Conservation (phyloP, 129 eudicot species). For the Chrysanthemum seticuspe region DNA sequence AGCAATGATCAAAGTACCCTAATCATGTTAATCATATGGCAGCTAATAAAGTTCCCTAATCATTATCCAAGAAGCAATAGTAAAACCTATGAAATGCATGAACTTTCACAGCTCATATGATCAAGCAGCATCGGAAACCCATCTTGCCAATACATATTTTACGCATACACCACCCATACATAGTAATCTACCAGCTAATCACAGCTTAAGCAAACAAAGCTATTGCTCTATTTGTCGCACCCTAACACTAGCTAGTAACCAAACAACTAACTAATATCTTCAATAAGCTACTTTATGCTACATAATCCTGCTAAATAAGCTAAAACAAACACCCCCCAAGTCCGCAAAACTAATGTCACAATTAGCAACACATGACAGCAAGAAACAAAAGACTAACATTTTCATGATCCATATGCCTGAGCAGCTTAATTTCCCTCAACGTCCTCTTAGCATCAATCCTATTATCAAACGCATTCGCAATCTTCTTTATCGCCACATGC, state of each 20-base stretch:
- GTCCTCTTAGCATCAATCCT: constrained; percentile 85
- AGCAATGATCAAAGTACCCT: constrained; percentile 14
- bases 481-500: constrained; percentile 88
- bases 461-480: constrained; percentile 79
- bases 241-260: constrained; percentile 10
- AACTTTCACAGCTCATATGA: constrained; percentile 33
- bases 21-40: constrained; percentile 37
- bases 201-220: background rate
- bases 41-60: constrained; percentile 32
- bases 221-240: background rate
- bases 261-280: background rate
- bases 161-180: background rate
- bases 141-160: constrained; percentile 6
- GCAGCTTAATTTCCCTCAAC: constrained; percentile 84
- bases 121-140: constrained; percentile 19
- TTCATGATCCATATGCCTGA: constrained; percentile 89
- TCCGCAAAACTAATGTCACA: background rate
- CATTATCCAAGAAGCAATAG: constrained; percentile 16
- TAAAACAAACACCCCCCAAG: background rate
- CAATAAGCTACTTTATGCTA: background rate
- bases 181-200: background rate
- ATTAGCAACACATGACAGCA: constrained; percentile 4
- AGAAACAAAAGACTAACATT: constrained; percentile 58
- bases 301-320: too few species aligned
- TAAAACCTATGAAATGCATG: background rate